phyloP scores from a whole-genome alignment of 2,329 filamentous ascomycete genomes.

The Aspergillus sp. region DNA sequence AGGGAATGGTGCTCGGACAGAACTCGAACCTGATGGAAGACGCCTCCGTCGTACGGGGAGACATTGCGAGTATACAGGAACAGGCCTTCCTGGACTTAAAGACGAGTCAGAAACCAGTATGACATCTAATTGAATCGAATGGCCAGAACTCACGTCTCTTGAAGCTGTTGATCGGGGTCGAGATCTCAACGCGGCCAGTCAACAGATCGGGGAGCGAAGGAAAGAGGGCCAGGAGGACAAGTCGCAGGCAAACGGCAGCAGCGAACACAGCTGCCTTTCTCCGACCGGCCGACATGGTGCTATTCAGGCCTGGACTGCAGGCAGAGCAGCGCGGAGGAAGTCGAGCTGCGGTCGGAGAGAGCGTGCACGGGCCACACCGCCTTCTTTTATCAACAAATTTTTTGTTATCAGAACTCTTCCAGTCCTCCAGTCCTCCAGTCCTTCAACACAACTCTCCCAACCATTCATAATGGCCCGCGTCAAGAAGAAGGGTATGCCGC shows the following conservation, averaged over 20 bases:
- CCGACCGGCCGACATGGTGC: constrained; percentile 44
- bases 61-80: constrained; percentile 95
- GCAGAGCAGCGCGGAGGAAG: constrained; percentile 3
- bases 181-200: constrained; percentile 87
- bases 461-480: constrained; percentile 57
- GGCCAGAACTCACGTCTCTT: constrained; percentile 63
- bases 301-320: too few species aligned
- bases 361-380: constrained; percentile 3
- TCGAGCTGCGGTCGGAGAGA: constrained; percentile 3
- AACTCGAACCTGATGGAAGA: constrained; percentile 53
- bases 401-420: constrained; percentile 24
- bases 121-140: background rate
- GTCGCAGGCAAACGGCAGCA: constrained; percentile 65
- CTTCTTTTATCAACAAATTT: constrained; percentile 27
- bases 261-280: constrained; percentile 61
- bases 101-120: constrained; percentile 1
- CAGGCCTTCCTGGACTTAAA: constrained; percentile 81
- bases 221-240: constrained; percentile 71
- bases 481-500: constrained; percentile 69
- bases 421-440: constrained; percentile 11
- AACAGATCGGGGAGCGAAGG: constrained; percentile 76
- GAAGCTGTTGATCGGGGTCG: constrained; percentile 94
- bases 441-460: constrained; percentile 6
- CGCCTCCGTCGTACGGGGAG: constrained; percentile 92
- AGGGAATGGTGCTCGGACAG: background rate